A percentile compares a stretch with the other conserved stretches of the same genome.
Evolutionary conservation across 208 protist genomes (phyloP).

Genomic region (Trypanosoma rangeli): DNA sequence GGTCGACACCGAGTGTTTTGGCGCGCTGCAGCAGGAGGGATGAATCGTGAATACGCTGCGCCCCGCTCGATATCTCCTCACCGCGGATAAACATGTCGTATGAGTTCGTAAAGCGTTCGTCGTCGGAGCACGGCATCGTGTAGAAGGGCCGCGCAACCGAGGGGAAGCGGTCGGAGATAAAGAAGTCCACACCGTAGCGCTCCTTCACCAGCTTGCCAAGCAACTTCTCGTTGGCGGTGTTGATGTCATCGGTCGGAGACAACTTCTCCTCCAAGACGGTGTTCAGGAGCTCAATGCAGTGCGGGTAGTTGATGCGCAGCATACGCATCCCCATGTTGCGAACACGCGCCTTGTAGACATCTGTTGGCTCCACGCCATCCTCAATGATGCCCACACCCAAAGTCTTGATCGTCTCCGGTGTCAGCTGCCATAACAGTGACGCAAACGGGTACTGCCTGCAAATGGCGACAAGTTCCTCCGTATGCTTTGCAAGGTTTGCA

Average conservation of each 20-base stretch:
- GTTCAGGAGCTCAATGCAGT: slow-evolving; percentile 95
- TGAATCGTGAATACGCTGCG: slow-evolving; percentile 99
- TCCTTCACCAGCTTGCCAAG: slow-evolving; percentile 97
- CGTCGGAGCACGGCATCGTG: slow-evolving; percentile 98
- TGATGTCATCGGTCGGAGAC: slow-evolving; percentile 90
- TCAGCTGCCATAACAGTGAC: slow-evolving; percentile 87
- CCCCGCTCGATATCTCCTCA: slow-evolving; percentile 99
- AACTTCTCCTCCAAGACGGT: slow-evolving; percentile 82
- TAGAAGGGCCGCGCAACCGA: slow-evolving; percentile 98
- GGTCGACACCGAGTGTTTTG: slow-evolving; percentile 79
- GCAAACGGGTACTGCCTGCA: slow-evolving; percentile 93
- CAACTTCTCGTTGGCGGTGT: slow-evolving; percentile 95
- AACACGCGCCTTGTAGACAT: slow-evolving; percentile 78
- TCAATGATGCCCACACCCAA: slow-evolving; percentile 87
- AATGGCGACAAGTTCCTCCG: slow-evolving; percentile 86
- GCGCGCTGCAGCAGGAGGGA: slow-evolving; percentile 90
- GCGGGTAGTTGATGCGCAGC: slow-evolving; percentile 90
- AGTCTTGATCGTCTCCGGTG: slow-evolving; percentile 74
- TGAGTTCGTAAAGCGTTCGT: slow-evolving; percentile 92
- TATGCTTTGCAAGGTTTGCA: slow-evolving; percentile 68
- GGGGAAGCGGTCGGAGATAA: slow-evolving; percentile 99
- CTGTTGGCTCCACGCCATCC: slow-evolving; percentile 60
- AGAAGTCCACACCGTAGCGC: slow-evolving; percentile 99
- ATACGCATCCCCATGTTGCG: slow-evolving; percentile 79
- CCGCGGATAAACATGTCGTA: slow-evolving; percentile 99